phyloP scores from a whole-genome alignment of 2,329 filamentous ascomycete genomes.

The Exophiala spinifera region DNA sequence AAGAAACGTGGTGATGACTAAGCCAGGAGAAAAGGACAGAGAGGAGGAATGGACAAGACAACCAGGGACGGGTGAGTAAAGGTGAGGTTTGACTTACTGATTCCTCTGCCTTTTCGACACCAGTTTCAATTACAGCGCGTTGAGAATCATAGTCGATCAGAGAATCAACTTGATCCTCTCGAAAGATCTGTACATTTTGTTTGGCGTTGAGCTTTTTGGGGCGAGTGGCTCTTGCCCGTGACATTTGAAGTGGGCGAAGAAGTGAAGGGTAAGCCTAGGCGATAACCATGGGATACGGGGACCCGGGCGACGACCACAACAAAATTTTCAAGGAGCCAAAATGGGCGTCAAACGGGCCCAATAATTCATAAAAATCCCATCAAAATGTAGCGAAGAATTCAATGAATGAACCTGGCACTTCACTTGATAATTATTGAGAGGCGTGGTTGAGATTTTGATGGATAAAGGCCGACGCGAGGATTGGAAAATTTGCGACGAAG shows the following conservation, averaged over 20 bases:
- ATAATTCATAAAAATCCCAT: constrained; percentile 61
- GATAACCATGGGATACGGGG: constrained; percentile 6
- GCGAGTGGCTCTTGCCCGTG: constrained; percentile 41
- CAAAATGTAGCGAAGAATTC: constrained; percentile 60
- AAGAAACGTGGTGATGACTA: constrained; percentile 16
- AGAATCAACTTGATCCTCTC: constrained; percentile 86
- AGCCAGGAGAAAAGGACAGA: constrained; percentile 20
- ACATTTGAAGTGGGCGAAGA: constrained; percentile 10
- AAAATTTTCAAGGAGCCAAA: constrained; percentile 4
- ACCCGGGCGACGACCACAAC: neutral
- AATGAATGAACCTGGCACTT: constrained; percentile 51
- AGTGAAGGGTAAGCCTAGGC: neutral
- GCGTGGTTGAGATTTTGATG: too few relatives aligned
- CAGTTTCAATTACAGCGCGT: constrained; percentile 84
- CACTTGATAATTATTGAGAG: constrained; percentile 47
- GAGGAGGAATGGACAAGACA: constrained; percentile 8
- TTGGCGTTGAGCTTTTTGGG: constrained; percentile 81
- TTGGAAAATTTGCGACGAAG: too few relatives aligned
- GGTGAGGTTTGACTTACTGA: constrained; percentile 65
- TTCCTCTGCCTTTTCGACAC: constrained; percentile 96
- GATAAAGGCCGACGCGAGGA: too few relatives aligned
- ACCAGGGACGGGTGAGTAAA: constrained; percentile 5
- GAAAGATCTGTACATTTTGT: constrained; percentile 79
- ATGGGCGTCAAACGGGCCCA: constrained; percentile 2
- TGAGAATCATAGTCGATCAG: constrained; percentile 80